Evolutionary conservation across 2,329 filamentous ascomycete genomes (phyloP), one percentile per base, ranked within the genome.

Genomic region (Aspergillus quadricinctus): DNA sequence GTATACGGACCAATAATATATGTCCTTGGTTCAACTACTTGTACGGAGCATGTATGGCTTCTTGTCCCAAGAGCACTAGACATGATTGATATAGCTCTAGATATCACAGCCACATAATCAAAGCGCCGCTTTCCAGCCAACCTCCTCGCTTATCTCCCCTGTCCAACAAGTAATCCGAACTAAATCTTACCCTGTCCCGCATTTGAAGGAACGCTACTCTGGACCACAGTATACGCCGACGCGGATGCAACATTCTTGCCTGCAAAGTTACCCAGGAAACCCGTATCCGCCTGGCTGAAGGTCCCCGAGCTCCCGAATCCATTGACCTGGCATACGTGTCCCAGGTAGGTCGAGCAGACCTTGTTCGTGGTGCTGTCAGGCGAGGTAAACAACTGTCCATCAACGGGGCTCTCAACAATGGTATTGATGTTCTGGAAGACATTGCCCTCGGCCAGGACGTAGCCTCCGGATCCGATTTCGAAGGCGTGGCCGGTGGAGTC

Each of bases 401-500:
- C 61, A 53, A 74, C 69, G 17, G 60, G 66, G 17, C 67, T 61
- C 57, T 79, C 74, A 49, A 80, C 69, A 21, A 74, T 66, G n/a
- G 72, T 70, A 19, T 70, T 67, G 55, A 85, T 77, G 63, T 83
- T 80, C 71, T 83, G 78, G 77, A 84, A 85, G 49, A 81, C 71
- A 63, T 83, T 84, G 40, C 82, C 83, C 73, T 85, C 83, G 3
- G 79, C 80, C 21, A 85, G 73, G 48, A 83, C 77, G 62, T 74
- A 73, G 52, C 64, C 72, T 31, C 77, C 77, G 1, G 66, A 48
- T 53, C 74, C 75, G 41, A 78, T 61, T 71, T 83, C 83, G 67
- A 85, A 84, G n/a, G 81, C 80, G 71, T 86, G 83, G 50, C 80
- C 79, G 27, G 71, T 67, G 69, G 79, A 81, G 65, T 79, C 75